Base-by-base conservation (phyloP, 768 basidiomycete genomes). In the Lactarius indigo region DNA sequence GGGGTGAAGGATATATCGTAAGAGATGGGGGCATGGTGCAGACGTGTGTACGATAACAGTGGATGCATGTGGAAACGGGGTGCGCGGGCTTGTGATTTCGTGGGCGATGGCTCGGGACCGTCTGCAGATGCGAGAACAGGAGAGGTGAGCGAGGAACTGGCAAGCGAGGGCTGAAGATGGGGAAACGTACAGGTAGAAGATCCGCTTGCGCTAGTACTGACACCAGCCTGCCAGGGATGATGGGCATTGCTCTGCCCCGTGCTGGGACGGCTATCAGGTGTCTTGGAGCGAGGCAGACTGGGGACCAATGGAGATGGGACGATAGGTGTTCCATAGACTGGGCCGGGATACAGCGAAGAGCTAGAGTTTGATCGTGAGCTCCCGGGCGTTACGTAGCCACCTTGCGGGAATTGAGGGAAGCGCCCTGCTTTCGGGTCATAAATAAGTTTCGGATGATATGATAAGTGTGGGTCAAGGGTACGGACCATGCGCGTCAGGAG, bases 1-100 rank as follows among this genome's bases (percentile, higher is more conserved):
- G 87, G 87, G 1, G 85, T 79, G 68, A 79, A 85, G 1, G 76
- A 78, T 23, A 86, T 74, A 71, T 89, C 85, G 74, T 85, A 89
- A 35, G 82, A 82, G 63, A 89, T 85, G 35, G 87, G 87, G 2
- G 87, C 84, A 64, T 78, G 81, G 66, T 85, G 83, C 20, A 83
- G 76, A 50, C 82, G 81, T 31, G 83, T 83, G 59, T 81, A 79
- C 3, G 87, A 85, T 58, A 89, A 80, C 0, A 89, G 75, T 5
- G 87, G 87, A 71, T 89, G 87, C 82, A 89, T 85, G 72, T 85
- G 82, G 30, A 85, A 72, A 47, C 80, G 74, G 5, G 72, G 70
- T 18, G 76, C 74, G 63, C 71, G 73, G 30, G 73, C 69, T 71
- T 80, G 71, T 69, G 76, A 72, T 28, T 71, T 72, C 2, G 68